Evolutionary conservation across 192 early-diverging fungal species (phyloP), one percentile per base, ranked within the genome.

Genomic region (Backusella luteola): DNA sequence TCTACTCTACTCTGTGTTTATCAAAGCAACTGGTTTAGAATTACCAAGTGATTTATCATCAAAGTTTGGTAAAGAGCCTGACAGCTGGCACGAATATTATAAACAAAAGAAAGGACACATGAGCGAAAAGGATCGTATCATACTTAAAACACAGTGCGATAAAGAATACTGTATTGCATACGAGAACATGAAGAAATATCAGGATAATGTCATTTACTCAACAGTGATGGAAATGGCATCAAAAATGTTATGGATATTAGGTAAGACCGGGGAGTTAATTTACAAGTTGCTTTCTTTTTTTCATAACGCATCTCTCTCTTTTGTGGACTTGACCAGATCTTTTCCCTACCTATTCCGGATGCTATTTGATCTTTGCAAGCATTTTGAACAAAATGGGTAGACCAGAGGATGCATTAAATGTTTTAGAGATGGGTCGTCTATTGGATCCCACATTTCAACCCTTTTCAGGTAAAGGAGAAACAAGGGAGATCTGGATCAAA

Each of bases 171-270:
- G 26, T 21, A 21, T 39, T 39, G 68, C 68, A 12, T n/a, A 69
- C 9, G 38, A 69, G 12, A 41, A 69, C 21, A 41, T 69, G 12
- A 69, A 41, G 35, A 69, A 35, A 36, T 69, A 26, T 38, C 34
- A 41, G 29, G 68, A 69, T 23, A 12, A 69, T 41, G 35, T 69
- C 4, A 69, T 26, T 41, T 69, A 69, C 41, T 39, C 68, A 12
- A 41, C 38, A 38, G 34, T 69, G 21, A 69, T 41, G 39, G 35
- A 69, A 23, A 38, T 69, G n/a, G 36, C 68, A 41, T 69, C 36
- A 7, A 69, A 69, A 12, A 69, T 69, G 67, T 12, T 69, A 38
- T 69, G 67, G 67, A 69, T 69, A 35, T 41, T 69, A 38, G 67
- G 67, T 69, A 69, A 26, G 23, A 59, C 23, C 23, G 21, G 7